A percentile compares a stretch with the other conserved stretches of the same genome.
These are phyloP conservation scores for Pythium phragmitis DNA, from an alignment of 352 stramenopile genomes.

Conservation along the genomic window DNA sequence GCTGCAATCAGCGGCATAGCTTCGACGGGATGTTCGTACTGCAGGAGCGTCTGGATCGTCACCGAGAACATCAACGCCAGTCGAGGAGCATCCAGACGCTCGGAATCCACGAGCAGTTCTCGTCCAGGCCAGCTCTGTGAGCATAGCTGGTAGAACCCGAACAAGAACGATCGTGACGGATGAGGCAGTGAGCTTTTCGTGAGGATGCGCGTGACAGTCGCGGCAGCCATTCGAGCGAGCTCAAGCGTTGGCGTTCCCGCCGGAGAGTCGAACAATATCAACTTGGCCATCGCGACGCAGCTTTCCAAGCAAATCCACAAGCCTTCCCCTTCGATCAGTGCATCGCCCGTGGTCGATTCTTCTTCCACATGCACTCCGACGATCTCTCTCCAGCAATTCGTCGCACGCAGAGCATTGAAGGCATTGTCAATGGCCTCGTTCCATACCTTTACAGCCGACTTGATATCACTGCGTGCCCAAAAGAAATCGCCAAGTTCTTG, in stretches of 20 bases:
- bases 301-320: conserved; percentile 53
- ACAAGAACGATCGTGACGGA: conserved; percentile 55
- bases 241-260: conserved; percentile 46
- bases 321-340: conserved; percentile 50
- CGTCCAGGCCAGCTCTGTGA: conserved; percentile 59
- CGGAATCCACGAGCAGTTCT: conserved; percentile 42
- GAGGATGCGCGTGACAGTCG: conserved; percentile 57
- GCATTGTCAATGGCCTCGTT: conserved; percentile 74
- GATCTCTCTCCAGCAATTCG: conserved; percentile 49
- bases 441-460: conserved; percentile 60
- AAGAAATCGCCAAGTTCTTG: conserved; percentile 74
- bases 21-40: conserved; percentile 43
- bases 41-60: conserved; percentile 51
- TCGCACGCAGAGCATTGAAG: conserved; percentile 53
- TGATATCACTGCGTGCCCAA: conserved; percentile 41
- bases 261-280: conserved; percentile 44
- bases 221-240: conserved; percentile 63
- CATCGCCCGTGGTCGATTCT: conserved; percentile 2
- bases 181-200: conserved; percentile 55
- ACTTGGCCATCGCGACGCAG: conserved; percentile 53
- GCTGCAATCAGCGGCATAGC: conserved; percentile 56
- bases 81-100: conserved; percentile 39
- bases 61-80: conserved; percentile 42
- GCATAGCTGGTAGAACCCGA: conserved; percentile 52
- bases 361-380: conserved; percentile 32